Percentiles rank a stretch among this genome's conserved stretches.
Conservation (phyloP, 371 early-diverging fungal genomes). For the Umbelopsis sp. region DNA sequence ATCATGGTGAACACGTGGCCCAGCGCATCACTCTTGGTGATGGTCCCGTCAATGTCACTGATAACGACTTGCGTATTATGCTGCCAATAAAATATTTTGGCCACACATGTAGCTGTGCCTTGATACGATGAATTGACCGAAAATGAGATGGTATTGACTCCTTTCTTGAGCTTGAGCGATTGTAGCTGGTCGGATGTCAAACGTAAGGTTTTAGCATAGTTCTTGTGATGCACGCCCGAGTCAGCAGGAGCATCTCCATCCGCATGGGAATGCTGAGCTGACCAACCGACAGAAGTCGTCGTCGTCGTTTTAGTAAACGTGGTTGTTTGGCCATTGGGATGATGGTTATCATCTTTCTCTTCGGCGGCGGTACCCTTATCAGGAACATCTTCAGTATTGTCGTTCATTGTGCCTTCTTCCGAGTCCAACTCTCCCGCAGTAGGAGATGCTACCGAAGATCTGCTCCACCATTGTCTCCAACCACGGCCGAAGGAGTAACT, state of each 20-base stretch:
- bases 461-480: constrained; percentile 57
- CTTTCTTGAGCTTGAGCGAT: constrained; percentile 80
- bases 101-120: constrained; percentile 77
- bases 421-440: not conserved
- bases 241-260: constrained; percentile 22
- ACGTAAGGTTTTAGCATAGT: constrained; percentile 88
- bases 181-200: constrained; percentile 92
- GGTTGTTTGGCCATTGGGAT: constrained; percentile 26
- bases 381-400: not conserved
- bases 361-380: constrained; percentile 5
- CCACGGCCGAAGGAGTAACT: constrained; percentile 46
- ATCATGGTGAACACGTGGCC: constrained; percentile 98
- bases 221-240: constrained; percentile 31
- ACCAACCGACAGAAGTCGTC: constrained; percentile 48
- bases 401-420: not conserved
- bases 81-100: constrained; percentile 92
- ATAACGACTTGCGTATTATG: constrained; percentile 90
- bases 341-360: constrained; percentile 19
- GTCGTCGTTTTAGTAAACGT: constrained; percentile 48
- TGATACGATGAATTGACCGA: constrained; percentile 80
- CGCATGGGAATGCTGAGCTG: constrained; percentile 34
- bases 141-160: constrained; percentile 91
- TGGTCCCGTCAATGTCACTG: constrained; percentile 99
- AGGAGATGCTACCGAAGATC: constrained; percentile 43
- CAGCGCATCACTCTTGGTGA: constrained; percentile 98